Evolutionary conservation across 768 basidiomycete genomes (phyloP).

Genomic region (Filobasidium floriforme): DNA sequence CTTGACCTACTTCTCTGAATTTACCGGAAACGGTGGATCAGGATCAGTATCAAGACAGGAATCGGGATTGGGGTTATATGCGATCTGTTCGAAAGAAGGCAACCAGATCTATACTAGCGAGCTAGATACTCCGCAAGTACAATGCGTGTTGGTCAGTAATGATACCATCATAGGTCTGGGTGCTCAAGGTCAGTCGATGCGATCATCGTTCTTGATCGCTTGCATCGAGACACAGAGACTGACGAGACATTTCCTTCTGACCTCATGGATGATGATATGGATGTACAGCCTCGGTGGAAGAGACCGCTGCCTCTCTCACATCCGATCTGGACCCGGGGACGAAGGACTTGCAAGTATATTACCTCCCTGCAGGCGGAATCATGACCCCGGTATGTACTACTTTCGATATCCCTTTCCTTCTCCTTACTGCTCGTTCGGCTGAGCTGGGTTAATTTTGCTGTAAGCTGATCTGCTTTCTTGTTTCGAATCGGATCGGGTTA

Average conservation of each 20-base stretch:
- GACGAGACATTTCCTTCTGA: no score
- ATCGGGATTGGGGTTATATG: slow-evolving; percentile 7
- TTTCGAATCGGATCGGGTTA: background rate
- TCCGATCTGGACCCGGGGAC: background rate
- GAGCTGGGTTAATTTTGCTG: no score
- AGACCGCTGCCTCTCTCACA: background rate
- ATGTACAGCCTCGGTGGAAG: background rate
- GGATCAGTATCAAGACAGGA: no score
- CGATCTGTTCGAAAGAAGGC: slow-evolving; percentile 14
- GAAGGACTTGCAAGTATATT: slow-evolving; percentile 10
- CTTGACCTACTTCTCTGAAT: no score
- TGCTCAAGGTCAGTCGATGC: slow-evolving; percentile 11
- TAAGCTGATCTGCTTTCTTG: no score
- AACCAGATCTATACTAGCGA: slow-evolving; percentile 21
- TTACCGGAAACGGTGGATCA: no score
- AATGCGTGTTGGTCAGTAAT: slow-evolving; percentile 16
- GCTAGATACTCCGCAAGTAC: background rate
- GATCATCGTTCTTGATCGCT: background rate
- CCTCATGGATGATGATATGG: background rate
- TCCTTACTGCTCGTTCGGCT: background rate
- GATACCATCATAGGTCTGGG: slow-evolving; percentile 18
- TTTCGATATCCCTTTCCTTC: no score
- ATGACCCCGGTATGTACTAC: slow-evolving; percentile 20
- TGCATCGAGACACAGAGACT: no score
- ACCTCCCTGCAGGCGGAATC: slow-evolving; percentile 10